Conservation (phyloP, 495 filamentous ascomycete species). For the Cercophora scortea region DNA sequence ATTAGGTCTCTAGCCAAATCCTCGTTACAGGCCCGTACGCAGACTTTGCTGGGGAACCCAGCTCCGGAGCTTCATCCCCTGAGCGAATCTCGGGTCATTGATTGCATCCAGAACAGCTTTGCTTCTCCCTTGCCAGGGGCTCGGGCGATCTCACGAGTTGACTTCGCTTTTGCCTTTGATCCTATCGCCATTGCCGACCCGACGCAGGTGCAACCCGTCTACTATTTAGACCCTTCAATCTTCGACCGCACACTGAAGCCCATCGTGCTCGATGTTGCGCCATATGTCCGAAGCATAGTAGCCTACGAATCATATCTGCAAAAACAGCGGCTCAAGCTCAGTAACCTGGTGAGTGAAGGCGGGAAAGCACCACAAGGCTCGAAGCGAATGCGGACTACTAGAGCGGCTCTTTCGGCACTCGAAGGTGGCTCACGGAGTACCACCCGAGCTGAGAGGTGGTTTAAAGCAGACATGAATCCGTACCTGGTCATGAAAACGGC, state of each 20-base stretch:
- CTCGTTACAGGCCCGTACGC: conserved; percentile 12
- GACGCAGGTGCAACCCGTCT: conserved; percentile 18
- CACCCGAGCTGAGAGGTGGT: conserved; percentile 72
- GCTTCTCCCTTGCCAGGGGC: conserved; percentile 10
- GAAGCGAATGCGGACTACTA: conserved; percentile 67
- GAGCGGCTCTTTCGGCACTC: conserved; percentile 71
- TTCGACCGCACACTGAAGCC: conserved; percentile 61
- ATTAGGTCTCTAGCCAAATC: conserved; percentile 31
- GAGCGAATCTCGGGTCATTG: conserved; percentile 19
- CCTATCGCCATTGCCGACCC: conserved; percentile 44
- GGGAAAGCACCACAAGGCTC: conserved; percentile 36
- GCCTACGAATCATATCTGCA: conserved; percentile 63
- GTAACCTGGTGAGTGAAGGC: conserved; percentile 50
- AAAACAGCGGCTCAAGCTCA: conserved; percentile 54
- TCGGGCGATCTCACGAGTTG: conserved; percentile 24
- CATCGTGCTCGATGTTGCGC: conserved; percentile 70
- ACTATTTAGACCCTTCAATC: conserved; percentile 47
- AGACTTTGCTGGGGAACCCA: neutral
- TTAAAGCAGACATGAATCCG: conserved; percentile 58
- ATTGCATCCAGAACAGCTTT: conserved; percentile 21
- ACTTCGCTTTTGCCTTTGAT: conserved; percentile 47
- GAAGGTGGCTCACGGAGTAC: conserved; percentile 70
- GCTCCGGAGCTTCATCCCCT: conserved; percentile 11
- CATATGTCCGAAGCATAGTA: conserved; percentile 75
- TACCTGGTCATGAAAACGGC: conserved; percentile 58